Evolutionary conservation across 192 early-diverging fungal species (phyloP), one percentile per base, ranked within the genome.

Genomic region (Entrophospora sp.): DNA sequence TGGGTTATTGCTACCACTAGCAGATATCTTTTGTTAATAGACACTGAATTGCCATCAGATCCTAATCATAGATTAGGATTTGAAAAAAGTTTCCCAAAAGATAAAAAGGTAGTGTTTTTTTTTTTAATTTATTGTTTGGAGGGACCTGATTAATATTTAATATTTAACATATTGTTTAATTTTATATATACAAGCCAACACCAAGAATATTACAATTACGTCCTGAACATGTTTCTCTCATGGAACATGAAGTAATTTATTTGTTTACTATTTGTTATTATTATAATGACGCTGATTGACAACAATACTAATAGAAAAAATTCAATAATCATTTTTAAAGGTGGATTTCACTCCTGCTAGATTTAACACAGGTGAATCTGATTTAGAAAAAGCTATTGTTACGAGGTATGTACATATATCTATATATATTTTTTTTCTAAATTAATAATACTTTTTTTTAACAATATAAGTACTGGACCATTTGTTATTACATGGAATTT

Each of bases 401-500:
- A 92, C 95, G 1, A 88, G 61, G 64, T 70, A 64, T 31, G n/a
- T 53, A 2, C 1, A 3, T 14, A n/a, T n/a, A 8, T 61, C 25
- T 0, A n/a, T 18, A n/a, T 31, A 43, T 12, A 10, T 13, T n/a
- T 27, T 20, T 37, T 14, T 2, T 18, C 16, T 36, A 18, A 37
- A 31, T 59, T 46, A 38, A 45, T 5, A 1, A 60, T 36, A 5
- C 35, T 49, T 25, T 36, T 18, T 25, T 40, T 25, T 30, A 7
- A 6, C n/a, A 5, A 14, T 28, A 12, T 35, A 49, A 70, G 87
- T 42, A 91, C 92, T 12, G 95, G 95, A 8, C 87, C 87, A 18
- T 94, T 85, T 74, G 91, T 95, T 31, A 85, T 97, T 49, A 88
- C 89, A 12, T 97, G 95, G 95, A 94, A 89, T 72, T 87, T 97